Base-by-base conservation (phyloP, 768 basidiomycete species). In the Mrakia hoshinonis region DNA sequence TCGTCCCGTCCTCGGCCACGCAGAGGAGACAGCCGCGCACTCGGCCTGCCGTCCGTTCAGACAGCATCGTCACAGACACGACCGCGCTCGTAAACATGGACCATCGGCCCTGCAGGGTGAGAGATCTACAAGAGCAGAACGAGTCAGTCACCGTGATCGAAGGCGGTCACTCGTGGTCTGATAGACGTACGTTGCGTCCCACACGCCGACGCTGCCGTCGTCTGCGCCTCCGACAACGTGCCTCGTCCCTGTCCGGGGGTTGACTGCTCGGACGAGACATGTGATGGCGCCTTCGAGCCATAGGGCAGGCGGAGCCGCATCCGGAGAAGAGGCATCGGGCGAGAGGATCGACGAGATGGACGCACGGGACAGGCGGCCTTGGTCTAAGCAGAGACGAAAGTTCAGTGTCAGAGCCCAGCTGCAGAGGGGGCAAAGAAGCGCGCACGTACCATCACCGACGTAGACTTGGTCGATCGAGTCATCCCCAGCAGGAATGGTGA, bases 1-100 rank as follows among this genome's bases (percentile, higher is more conserved):
- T 85, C 2, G 92, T 91, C 0, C 92, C 91, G 75, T 92, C 90
- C 36, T 81, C 76, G 1, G 92, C 85, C 9, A 91, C 78, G 75
- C 90, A 92, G 13, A 95, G 77, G 3, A 85, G 80, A 76, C 88
- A 89, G 3, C 87, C 89, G 55, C 83, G 82, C 29, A 94, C 77
- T 7, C 86, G 82, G 0, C 87, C 86, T 2, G 65, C 74, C 7
- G 80, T 79, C 24, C 29, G 49, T 39, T 52, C 31, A 10, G 49
- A 49, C 51, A 79, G 75, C 51, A 76, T 49, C 7, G 75, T 65
- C 12, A 77, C 68, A 5, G 67, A 43, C 4, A 69, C 74, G 13
- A 96, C 83, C 1, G 88, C 87, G 0, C 85, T 83, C 4, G 84
- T 84, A 77, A 94, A 93, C 12, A 89, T 77, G 0, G 85, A 86